Conservation (phyloP, 2,329 filamentous ascomycete species). For the Penicillium sp. region DNA sequence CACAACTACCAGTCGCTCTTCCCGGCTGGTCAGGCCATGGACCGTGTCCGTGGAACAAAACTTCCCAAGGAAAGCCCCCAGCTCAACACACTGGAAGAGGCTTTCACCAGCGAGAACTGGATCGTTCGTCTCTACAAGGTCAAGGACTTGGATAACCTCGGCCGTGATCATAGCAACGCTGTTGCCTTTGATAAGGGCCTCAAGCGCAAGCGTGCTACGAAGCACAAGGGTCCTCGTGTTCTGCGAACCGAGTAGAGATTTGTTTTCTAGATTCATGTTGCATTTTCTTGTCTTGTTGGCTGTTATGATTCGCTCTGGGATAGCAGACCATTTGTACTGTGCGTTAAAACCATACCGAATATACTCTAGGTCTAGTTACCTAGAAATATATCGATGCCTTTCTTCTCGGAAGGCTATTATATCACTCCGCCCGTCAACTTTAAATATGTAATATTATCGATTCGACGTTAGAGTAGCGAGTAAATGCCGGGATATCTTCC, state of each 20-base stretch:
- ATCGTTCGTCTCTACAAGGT: slow-evolving; percentile 99
- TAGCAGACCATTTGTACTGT: slow-evolving; percentile 13
- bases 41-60: slow-evolving; percentile 78
- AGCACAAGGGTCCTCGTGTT: slow-evolving; percentile 44
- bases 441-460: background rate
- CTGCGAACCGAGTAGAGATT: slow-evolving; percentile 43
- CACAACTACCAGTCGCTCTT: slow-evolving; percentile 95
- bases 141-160: slow-evolving; percentile 96
- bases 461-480: background rate
- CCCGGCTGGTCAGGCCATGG: slow-evolving; percentile 82
- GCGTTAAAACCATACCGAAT: slow-evolving; percentile 9
- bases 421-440: background rate
- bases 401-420: background rate
- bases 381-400: slow-evolving; percentile 3
- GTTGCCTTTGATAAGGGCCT: slow-evolving; percentile 53
- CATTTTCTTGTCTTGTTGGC: slow-evolving; percentile 8
- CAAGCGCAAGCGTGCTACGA: slow-evolving; percentile 51
- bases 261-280: slow-evolving; percentile 11
- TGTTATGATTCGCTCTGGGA: slow-evolving; percentile 12
- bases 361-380: slow-evolving; percentile 8
- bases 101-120: slow-evolving; percentile 99
- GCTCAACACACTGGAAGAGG: slow-evolving; percentile 88
- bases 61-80: slow-evolving; percentile 82
- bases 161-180: slow-evolving; percentile 74
- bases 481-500: background rate